Conservation (phyloP, 1,139 yeast genomes). For the Suhomyces terraborum region DNA sequence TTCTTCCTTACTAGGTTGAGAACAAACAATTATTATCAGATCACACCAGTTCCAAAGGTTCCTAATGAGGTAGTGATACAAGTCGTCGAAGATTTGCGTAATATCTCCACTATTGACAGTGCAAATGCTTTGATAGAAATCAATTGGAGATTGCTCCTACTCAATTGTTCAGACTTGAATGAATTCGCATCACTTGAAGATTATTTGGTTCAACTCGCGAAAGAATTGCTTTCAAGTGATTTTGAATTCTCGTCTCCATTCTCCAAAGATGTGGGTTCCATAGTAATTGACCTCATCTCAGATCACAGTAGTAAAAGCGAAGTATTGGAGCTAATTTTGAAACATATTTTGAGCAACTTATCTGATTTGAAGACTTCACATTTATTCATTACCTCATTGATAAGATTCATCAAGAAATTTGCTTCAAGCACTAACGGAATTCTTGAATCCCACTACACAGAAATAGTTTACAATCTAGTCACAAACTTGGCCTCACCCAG, state of each 20-base stretch:
- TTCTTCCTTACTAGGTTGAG: constrained; percentile 42
- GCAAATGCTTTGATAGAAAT: constrained; percentile 31
- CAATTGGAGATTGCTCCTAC: constrained; percentile 42
- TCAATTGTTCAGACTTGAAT: constrained; percentile 23
- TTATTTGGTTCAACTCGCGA: constrained; percentile 19
- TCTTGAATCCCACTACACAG: constrained; percentile 4
- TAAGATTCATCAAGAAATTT: constrained; percentile 17
- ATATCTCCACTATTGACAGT: constrained; percentile 14
- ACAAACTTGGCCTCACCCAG: constrained; percentile 49
- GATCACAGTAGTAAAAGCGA: constrained; percentile 10
- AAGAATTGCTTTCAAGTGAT: constrained; percentile 14
- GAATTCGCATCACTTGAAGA: constrained; percentile 11
- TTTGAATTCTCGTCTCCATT: constrained; percentile 19
- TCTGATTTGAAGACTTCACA: constrained; percentile 23
- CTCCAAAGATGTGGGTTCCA: constrained; percentile 22
- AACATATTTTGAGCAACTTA: constrained; percentile 17
- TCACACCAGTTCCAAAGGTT: constrained; percentile 18
- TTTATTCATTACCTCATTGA: constrained; percentile 24
- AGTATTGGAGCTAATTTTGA: not conserved
- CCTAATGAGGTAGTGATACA: constrained; percentile 17
- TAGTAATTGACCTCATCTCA: constrained; percentile 19
- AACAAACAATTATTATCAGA: constrained; percentile 15
- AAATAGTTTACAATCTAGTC: constrained; percentile 15
- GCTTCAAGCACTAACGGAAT: not conserved
- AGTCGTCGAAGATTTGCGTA: constrained; percentile 16